phyloP scores from a whole-genome alignment of 1,139 yeast species.

The Pichia sp. region DNA sequence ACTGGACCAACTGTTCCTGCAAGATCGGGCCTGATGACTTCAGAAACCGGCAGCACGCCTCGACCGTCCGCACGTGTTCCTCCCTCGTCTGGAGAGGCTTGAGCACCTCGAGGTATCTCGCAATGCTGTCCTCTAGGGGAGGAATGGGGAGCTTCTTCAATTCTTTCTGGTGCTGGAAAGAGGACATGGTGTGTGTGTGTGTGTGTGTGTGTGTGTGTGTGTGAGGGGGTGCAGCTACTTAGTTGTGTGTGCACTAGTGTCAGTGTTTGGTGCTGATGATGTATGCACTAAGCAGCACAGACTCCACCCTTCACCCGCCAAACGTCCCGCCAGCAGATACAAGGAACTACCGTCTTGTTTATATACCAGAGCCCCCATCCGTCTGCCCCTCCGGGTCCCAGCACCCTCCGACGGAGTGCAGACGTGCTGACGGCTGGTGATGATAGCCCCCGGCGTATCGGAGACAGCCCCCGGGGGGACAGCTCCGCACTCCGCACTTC shows the following conservation, averaged over 20 bases:
- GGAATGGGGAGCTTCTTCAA: constrained; percentile 79
- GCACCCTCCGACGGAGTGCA: not conserved
- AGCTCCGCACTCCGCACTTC: constrained; percentile 5
- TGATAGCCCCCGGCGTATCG: constrained; percentile 12
- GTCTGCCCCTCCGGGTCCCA: no score
- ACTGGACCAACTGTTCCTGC: constrained; percentile 59
- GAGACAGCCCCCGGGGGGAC: not conserved
- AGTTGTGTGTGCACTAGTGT: no score
- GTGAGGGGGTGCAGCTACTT: no score
- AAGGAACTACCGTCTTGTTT: not conserved
- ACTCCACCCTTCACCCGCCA: no score
- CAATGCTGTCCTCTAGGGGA: constrained; percentile 58
- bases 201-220: not conserved
- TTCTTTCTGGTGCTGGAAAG: constrained; percentile 54
- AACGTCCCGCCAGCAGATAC: no score
- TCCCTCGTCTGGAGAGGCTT: constrained; percentile 72
- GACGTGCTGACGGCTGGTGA: not conserved
- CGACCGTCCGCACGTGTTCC: constrained; percentile 59
- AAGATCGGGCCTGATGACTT: constrained; percentile 54
- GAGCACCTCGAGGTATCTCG: constrained; percentile 57
- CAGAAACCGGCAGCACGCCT: constrained; percentile 58
- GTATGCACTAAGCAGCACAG: no score
- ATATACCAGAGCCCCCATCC: not conserved
- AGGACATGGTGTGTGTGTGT: constrained; percentile 27
- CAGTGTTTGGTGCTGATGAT: no score